Percentiles rank a stretch among this genome's conserved stretches.
These are phyloP conservation scores for Caryocar brasiliense DNA, from an alignment of 441 rosid genomes.

Conservation along the genomic window DNA sequence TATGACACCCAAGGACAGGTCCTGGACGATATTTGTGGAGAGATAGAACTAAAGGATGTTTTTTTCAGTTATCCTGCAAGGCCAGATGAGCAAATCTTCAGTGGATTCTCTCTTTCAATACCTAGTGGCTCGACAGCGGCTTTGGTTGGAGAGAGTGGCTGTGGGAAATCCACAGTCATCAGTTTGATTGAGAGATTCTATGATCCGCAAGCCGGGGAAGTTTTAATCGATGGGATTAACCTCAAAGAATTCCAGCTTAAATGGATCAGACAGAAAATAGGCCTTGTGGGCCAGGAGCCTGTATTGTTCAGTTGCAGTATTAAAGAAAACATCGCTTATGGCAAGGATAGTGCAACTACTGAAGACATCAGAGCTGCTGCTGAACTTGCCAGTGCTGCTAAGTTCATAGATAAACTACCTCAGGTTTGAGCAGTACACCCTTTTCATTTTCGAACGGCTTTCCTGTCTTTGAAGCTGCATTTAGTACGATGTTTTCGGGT, in stretches of 20 bases:
- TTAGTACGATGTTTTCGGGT: too few relatives aligned
- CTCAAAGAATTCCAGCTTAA: conserved; percentile 45
- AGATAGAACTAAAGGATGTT: conserved; percentile 38
- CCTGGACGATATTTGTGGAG: conserved; percentile 37
- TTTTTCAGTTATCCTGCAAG: conserved; percentile 45
- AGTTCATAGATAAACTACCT: conserved; percentile 48
- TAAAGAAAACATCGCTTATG: conserved; percentile 46
- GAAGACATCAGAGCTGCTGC: conserved; percentile 48
- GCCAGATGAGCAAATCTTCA: conserved; percentile 42
- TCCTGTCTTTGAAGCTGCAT: too few relatives aligned
- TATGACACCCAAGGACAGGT: conserved; percentile 27
- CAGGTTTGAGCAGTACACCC: conserved; percentile 21
- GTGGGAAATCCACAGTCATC: conserved; percentile 55
- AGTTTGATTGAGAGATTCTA: conserved; percentile 54
- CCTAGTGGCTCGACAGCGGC: conserved; percentile 40
- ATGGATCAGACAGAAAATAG: conserved; percentile 56
- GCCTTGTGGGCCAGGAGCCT: conserved; percentile 62
- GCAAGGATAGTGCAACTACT: conserved; percentile 43
- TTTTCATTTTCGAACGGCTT: too few relatives aligned
- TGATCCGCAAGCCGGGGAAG: conserved; percentile 51
- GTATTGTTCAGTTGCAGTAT: conserved; percentile 45
- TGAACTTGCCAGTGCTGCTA: conserved; percentile 51
- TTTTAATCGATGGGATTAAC: conserved; percentile 47
- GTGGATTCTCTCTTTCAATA: conserved; percentile 45
- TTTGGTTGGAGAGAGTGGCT: conserved; percentile 58